phyloP scores from a whole-genome alignment of 176 grass and related monocot species.

The Areca catechu region DNA sequence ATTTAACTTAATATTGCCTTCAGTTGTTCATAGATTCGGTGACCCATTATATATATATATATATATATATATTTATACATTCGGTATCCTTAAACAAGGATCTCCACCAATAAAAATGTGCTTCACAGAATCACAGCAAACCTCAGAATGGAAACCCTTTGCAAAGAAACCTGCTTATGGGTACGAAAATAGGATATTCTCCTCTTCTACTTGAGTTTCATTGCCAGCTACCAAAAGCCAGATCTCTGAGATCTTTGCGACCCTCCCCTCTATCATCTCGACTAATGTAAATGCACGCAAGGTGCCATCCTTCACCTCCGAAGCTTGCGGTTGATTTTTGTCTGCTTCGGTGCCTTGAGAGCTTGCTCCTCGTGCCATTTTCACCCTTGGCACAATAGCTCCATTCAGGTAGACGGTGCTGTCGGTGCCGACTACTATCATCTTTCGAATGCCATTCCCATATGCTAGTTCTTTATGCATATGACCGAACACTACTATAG shows the following conservation, averaged over 20 bases:
- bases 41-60: too few relatives aligned
- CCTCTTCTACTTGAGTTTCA: slow-evolving; percentile 46
- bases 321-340: slow-evolving; percentile 24
- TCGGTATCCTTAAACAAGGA: too few relatives aligned
- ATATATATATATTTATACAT: too few relatives aligned
- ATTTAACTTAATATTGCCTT: too few relatives aligned
- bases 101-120: too few relatives aligned
- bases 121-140: too few relatives aligned
- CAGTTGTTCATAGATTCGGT: too few relatives aligned
- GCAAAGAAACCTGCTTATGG: slow-evolving; percentile 8
- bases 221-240: slow-evolving; percentile 52
- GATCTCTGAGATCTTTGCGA: slow-evolving; percentile 65
- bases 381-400: slow-evolving; percentile 83
- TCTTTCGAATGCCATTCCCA: slow-evolving; percentile 54
- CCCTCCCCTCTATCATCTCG: slow-evolving; percentile 37
- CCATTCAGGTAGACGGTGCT: slow-evolving; percentile 65
- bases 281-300: slow-evolving; percentile 49
- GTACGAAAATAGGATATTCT: slow-evolving; percentile 45
- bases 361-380: slow-evolving; percentile 6
- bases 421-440: slow-evolving; percentile 46
- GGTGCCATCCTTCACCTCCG: slow-evolving; percentile 7
- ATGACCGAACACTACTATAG: slow-evolving; percentile 80
- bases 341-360: slow-evolving; percentile 4
- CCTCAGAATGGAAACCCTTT: too few relatives aligned
- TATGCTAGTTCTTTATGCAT: slow-evolving; percentile 89